phyloP scores from a whole-genome alignment of 805 yeast genomes.

The Debaryomyces hansenii region DNA sequence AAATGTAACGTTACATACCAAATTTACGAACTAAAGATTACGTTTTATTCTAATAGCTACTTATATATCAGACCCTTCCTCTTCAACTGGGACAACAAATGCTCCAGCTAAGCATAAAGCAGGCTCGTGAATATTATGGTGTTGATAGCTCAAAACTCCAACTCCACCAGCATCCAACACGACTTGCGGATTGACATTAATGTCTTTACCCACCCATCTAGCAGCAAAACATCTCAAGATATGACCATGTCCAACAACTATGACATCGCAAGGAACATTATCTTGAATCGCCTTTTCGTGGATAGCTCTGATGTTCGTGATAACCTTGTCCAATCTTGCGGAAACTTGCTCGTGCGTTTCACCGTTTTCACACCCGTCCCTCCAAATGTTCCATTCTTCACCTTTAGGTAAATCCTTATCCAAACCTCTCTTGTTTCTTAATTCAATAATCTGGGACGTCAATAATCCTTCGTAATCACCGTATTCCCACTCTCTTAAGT shows the following conservation, averaged over 20 bases:
- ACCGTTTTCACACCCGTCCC: conserved; percentile 92
- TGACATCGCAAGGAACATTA: conserved; percentile 62
- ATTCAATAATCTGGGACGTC: conserved; percentile 63
- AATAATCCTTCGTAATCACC: conserved; percentile 91
- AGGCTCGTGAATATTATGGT: conserved; percentile 80
- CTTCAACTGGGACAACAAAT: conserved; percentile 67
- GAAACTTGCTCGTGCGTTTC: conserved; percentile 69
- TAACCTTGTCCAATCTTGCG: conserved; percentile 68
- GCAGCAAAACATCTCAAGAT: conserved; percentile 86
- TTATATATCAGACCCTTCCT: conserved; percentile 9
- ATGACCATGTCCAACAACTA: conserved; percentile 93
- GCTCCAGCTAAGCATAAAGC: conserved; percentile 85
- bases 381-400: conserved; percentile 76
- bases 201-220: conserved; percentile 72
- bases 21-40: neutral
- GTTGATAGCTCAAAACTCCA: conserved; percentile 89
- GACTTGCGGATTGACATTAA: conserved; percentile 70
- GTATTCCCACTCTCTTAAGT: conserved; percentile 92
- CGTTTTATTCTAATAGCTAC: neutral
- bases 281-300: conserved; percentile 55
- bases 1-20: no score
- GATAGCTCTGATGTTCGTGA: conserved; percentile 59
- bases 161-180: conserved; percentile 94
- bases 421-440: conserved; percentile 61
- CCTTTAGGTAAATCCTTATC: conserved; percentile 26